Evolutionary conservation across 2,329 filamentous ascomycete genomes (phyloP).

Genomic region (Verticillium isaacii): DNA sequence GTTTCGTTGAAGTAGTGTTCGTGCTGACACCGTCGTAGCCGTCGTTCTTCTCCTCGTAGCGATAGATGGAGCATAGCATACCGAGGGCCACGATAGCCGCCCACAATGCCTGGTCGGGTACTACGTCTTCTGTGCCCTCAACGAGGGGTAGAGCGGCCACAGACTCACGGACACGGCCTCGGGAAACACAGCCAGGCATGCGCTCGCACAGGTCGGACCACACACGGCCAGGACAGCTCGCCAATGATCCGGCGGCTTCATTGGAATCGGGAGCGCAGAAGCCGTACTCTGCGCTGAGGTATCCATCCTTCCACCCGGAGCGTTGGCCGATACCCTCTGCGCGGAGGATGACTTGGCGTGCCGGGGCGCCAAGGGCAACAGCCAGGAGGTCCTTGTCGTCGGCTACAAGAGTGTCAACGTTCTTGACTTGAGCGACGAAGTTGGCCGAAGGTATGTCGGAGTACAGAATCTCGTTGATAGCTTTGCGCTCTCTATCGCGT

Average conservation of each 20-base stretch:
- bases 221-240: slow-evolving; percentile 43
- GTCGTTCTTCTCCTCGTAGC: slow-evolving; percentile 48
- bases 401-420: slow-evolving; percentile 42
- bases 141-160: slow-evolving; percentile 43
- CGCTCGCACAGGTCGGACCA: slow-evolving; percentile 50
- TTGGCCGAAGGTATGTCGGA: slow-evolving; percentile 34
- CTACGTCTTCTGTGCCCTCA: slow-evolving; percentile 41
- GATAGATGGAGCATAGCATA: slow-evolving; percentile 48
- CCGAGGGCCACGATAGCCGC: slow-evolving; percentile 46
- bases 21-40: slow-evolving; percentile 43
- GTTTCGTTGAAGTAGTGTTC: slow-evolving; percentile 23
- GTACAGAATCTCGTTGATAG: slow-evolving; percentile 44
- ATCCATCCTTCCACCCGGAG: slow-evolving; percentile 50
- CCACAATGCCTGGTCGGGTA: slow-evolving; percentile 48
- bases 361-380: slow-evolving; percentile 47
- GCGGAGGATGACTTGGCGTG: slow-evolving; percentile 46
- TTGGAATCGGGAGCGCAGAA: slow-evolving; percentile 47
- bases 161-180: slow-evolving; percentile 45
- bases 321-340: slow-evolving; percentile 46
- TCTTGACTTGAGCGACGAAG: slow-evolving; percentile 33
- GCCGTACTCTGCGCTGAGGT: slow-evolving; percentile 45
- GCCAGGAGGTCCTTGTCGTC: slow-evolving; percentile 45
- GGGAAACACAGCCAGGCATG: slow-evolving; percentile 46
- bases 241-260: slow-evolving; percentile 39
- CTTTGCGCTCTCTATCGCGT: slow-evolving; percentile 38